These are phyloP conservation scores for Pyropia haitanensis DNA, from an alignment of 23 red algal species.

Conservation along the genomic window DNA sequence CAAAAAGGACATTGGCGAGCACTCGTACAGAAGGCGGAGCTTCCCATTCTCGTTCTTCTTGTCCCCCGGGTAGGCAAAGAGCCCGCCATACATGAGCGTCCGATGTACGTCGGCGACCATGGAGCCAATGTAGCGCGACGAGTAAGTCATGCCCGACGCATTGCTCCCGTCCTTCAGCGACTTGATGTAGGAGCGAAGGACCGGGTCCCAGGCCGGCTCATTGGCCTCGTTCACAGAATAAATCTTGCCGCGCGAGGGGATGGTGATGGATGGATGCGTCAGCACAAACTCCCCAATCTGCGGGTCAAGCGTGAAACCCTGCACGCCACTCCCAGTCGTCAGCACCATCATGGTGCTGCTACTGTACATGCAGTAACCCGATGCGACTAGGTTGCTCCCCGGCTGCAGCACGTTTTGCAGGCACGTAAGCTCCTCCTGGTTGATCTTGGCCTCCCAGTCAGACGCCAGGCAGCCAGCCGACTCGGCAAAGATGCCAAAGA, in stretches of 20 bases:
- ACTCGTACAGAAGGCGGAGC: slow-evolving; percentile 90
- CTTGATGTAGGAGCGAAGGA: slow-evolving; percentile 53
- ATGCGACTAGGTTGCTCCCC: slow-evolving; percentile 77
- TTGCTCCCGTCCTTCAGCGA: slow-evolving; percentile 53
- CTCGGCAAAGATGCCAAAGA: slow-evolving; percentile 86
- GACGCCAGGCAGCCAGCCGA: slow-evolving; percentile 53
- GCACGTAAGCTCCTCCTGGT: slow-evolving; percentile 60
- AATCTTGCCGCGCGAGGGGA: slow-evolving; percentile 81
- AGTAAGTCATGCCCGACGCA: slow-evolving; percentile 45
- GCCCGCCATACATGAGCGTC: slow-evolving; percentile 82
- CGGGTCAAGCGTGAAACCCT: slow-evolving; percentile 94
- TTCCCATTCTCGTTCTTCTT: slow-evolving; percentile 92
- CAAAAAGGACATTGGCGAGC: slow-evolving; percentile 82
- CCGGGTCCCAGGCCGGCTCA: slow-evolving; percentile 77
- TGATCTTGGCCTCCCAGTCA: slow-evolving; percentile 58
- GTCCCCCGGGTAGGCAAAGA: slow-evolving; percentile 95
- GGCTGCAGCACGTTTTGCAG: slow-evolving; percentile 91
- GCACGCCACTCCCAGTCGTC: slow-evolving; percentile 74
- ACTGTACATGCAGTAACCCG: slow-evolving; percentile 95
- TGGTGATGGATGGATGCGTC: slow-evolving; percentile 74
- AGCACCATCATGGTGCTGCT: slow-evolving; percentile 83
- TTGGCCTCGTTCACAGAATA: slow-evolving; percentile 99
- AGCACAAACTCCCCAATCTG: slow-evolving; percentile 94
- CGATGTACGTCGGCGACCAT: slow-evolving; percentile 92
- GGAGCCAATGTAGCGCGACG: slow-evolving; percentile 86